These are phyloP conservation scores for Vitis rupestris DNA, from an alignment of 164 flowering plant genomes.

Conservation along the genomic window DNA sequence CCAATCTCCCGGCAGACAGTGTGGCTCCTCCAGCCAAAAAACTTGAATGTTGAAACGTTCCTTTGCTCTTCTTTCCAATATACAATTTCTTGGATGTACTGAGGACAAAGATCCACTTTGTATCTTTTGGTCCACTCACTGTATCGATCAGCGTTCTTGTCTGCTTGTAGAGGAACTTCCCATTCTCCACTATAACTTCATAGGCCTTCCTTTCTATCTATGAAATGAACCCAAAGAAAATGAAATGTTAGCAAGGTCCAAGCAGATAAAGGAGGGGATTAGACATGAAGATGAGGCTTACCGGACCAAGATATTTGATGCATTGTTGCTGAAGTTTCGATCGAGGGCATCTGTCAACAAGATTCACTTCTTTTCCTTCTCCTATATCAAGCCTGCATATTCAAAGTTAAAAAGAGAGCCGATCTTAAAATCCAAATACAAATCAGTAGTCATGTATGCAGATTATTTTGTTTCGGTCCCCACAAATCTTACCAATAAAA, in stretches of 20 bases:
- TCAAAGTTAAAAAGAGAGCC: background rate
- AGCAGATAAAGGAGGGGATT: too few species aligned
- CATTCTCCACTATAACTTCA: slow-evolving; percentile 65
- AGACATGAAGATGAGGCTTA: slow-evolving; percentile 30
- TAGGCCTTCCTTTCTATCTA: slow-evolving; percentile 77
- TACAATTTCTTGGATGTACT: slow-evolving; percentile 76
- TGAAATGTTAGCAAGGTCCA: background rate
- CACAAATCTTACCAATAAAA: slow-evolving; percentile 77
- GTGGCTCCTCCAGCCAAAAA: slow-evolving; percentile 99
- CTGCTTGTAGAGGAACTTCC: slow-evolving; percentile 59
- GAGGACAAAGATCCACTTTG: slow-evolving; percentile 95
- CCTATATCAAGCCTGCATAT: slow-evolving; percentile 82
- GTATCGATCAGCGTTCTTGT: slow-evolving; percentile 59
- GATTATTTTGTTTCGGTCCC: background rate
- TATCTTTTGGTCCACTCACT: slow-evolving; percentile 49
- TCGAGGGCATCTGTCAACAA: slow-evolving; percentile 61
- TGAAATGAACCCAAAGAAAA: slow-evolving; percentile 3
- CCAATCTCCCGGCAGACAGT: slow-evolving; percentile 86
- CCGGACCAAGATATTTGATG: slow-evolving; percentile 93
- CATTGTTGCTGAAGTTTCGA: slow-evolving; percentile 85
- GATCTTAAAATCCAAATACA: background rate
- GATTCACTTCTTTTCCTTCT: slow-evolving; percentile 79
- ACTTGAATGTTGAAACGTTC: slow-evolving; percentile 92
- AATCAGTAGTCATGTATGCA: background rate
- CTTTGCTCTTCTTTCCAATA: slow-evolving; percentile 80